Evolutionary conservation across 2,329 filamentous ascomycete genomes (phyloP).

Genomic region (Alternaria ethzedia): DNA sequence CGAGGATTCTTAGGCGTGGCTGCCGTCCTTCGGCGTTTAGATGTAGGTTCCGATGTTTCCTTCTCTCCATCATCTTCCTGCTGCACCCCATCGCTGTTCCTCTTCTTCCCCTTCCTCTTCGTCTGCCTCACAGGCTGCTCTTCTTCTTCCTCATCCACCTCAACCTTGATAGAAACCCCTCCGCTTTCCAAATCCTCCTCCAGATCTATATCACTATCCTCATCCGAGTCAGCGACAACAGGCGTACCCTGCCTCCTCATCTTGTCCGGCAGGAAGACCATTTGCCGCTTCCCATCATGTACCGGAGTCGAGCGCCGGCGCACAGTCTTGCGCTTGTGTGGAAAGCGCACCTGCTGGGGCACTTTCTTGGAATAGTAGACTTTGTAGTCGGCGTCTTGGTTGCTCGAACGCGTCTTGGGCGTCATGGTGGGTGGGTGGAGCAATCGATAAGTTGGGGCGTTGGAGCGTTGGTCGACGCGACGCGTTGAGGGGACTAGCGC

Average conservation of each 20-base stretch:
- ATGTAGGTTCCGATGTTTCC: neutral
- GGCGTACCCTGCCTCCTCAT: slow-evolving; percentile 22
- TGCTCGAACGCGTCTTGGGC: slow-evolving; percentile 34
- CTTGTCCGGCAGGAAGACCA: slow-evolving; percentile 38
- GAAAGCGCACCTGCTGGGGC: slow-evolving; percentile 38
- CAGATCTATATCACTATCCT: slow-evolving; percentile 10
- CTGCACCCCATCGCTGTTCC: slow-evolving; percentile 16
- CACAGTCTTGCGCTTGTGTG: slow-evolving; percentile 36
- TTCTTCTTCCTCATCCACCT: neutral
- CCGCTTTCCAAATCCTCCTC: slow-evolving; percentile 10
- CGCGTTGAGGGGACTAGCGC: slow-evolving; percentile 33
- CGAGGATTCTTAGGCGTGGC: slow-evolving; percentile 3
- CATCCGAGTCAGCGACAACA: slow-evolving; percentile 21
- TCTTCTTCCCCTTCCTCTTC: slow-evolving; percentile 23
- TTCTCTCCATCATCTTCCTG: slow-evolving; percentile 11
- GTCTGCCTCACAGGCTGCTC: neutral
- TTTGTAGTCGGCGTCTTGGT: slow-evolving; percentile 32
- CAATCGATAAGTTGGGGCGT: neutral
- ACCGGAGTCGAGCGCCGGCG: slow-evolving; percentile 20
- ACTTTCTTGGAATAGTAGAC: slow-evolving; percentile 42
- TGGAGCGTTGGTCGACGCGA: slow-evolving; percentile 13
- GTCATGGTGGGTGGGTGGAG: slow-evolving; percentile 30
- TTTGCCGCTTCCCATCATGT: slow-evolving; percentile 34
- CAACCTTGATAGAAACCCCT: neutral
- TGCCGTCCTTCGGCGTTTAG: slow-evolving; percentile 30